phyloP scores from a whole-genome alignment of 495 filamentous ascomycete species.

The Penicillium lagena region DNA sequence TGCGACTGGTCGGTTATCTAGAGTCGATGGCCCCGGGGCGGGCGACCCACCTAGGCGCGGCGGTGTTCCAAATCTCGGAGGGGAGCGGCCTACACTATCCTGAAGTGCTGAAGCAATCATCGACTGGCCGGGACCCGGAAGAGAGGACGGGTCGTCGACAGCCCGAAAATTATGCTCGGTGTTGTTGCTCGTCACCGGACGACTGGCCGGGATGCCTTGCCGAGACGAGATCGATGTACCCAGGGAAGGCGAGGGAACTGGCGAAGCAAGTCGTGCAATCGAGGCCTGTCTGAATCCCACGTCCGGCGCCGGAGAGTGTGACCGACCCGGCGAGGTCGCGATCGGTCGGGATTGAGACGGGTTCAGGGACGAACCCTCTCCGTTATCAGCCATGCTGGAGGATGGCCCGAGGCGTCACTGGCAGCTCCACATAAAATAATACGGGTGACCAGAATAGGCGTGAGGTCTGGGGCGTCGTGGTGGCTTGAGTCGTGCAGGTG shows the following conservation, averaged over 20 bases:
- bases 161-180: constrained; percentile 27
- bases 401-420: not conserved
- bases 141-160: constrained; percentile 33
- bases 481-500: too few relatives aligned
- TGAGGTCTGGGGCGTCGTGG: too few relatives aligned
- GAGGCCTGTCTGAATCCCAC: constrained; percentile 57
- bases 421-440: too few relatives aligned
- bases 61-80: constrained; percentile 42
- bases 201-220: constrained; percentile 30
- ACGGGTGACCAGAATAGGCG: too few relatives aligned
- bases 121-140: constrained; percentile 64
- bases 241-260: constrained; percentile 47
- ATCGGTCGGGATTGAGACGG: constrained; percentile 31
- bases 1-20: constrained; percentile 40
- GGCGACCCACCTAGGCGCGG: constrained; percentile 53
- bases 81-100: constrained; percentile 51
- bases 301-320: constrained; percentile 36
- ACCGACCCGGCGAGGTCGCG: constrained; percentile 26
- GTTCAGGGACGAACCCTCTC: constrained; percentile 30
- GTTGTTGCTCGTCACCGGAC: constrained; percentile 12
- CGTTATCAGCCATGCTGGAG: constrained; percentile 32
- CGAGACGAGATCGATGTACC: constrained; percentile 37
- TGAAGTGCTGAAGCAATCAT: constrained; percentile 72
- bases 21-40: constrained; percentile 29
- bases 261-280: constrained; percentile 67